Evolutionary conservation across 352 stramenopile genomes (phyloP), one percentile per base, ranked within the genome.

Genomic region (Phytophthora capsici): DNA sequence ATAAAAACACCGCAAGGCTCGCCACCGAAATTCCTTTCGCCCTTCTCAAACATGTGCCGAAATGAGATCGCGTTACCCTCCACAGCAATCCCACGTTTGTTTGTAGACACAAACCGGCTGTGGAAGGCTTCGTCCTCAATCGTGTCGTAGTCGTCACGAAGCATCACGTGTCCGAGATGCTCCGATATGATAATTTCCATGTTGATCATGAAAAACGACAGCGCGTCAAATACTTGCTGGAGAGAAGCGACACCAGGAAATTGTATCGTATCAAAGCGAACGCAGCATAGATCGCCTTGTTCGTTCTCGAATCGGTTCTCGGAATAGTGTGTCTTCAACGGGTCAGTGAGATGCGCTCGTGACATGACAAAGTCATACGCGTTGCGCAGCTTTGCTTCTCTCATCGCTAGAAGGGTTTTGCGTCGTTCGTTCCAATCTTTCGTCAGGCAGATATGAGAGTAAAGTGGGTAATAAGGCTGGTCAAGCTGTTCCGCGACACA

Each of bases 101-200:
- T 60, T 6, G 50, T 64, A 8, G 54, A 69, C n/a, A 74, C 28
- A 13, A 77, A 65, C 2, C 73, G 73, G 28, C 58, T 71, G 52
- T 77, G 63, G 17, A 63, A 62, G 14, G 63, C 59, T 22, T 63
- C 46, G 43, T 59, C 44, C 6, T 77, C 61, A 23, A 73, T 45
- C 4, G 54, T 58, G 32, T 76, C 69, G 38, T 81, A 71, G 47
- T 76, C 65, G 6, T 83, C 75, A 12, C 71, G 69, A 41, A 81
- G 57, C 47, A 74, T 77, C 19, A 78, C 52, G n/a, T 67, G 61
- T 0, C 67, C 73, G 4, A 80, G 36, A 6, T 65, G 50, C 47
- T 84, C 73, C 1, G 70, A 78, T 19, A 76, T 64, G 37, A 58
- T 60, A 49, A 84, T 82, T 46, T 84, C 73, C 48, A 80, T 76